phyloP scores from a whole-genome alignment of 1,284 basidiomycete genomes.

The Ceratorhiza oryzae-sativae region DNA sequence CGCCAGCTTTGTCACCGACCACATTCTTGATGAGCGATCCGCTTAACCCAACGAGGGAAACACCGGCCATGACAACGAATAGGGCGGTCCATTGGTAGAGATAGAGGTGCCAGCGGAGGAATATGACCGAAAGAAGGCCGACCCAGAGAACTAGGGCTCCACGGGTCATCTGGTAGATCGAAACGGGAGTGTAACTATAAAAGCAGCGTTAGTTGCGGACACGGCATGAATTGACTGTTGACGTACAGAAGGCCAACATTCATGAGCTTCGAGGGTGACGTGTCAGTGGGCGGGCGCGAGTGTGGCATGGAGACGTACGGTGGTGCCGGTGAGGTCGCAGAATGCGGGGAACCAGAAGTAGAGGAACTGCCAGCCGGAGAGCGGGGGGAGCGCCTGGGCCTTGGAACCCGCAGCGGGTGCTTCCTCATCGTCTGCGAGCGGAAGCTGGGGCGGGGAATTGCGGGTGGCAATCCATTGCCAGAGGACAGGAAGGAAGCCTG shows the following conservation, averaged over 20 bases:
- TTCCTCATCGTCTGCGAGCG: constrained; percentile 57
- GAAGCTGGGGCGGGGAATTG: constrained; percentile 58
- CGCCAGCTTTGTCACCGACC: constrained; percentile 41
- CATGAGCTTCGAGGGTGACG: constrained; percentile 71
- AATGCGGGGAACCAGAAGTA: constrained; percentile 86
- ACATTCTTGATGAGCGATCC: constrained; percentile 85
- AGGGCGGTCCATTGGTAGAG: constrained; percentile 92
- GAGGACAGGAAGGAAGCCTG: constrained; percentile 84
- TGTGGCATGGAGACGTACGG: constrained; percentile 56
- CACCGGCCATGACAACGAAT: constrained; percentile 88
- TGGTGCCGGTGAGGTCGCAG: constrained; percentile 88
- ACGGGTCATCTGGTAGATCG: constrained; percentile 86
- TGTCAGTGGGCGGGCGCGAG: constrained; percentile 25
- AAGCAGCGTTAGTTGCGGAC: constrained; percentile 17
- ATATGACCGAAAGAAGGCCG: constrained; percentile 89
- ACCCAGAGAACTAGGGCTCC: constrained; percentile 98
- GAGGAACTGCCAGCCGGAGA: constrained; percentile 73
- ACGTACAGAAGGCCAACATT: constrained; percentile 81
- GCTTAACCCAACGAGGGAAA: constrained; percentile 89
- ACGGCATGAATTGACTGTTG: not conserved
- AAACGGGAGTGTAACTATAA: constrained; percentile 83
- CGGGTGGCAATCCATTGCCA: constrained; percentile 58
- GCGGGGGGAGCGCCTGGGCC: constrained; percentile 50
- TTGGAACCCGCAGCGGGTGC: constrained; percentile 52
- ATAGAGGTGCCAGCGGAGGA: constrained; percentile 83